Evolutionary conservation across 257 asterid species (phyloP), one percentile per base, ranked within the genome.

Genomic region (Jacaranda copaia): DNA sequence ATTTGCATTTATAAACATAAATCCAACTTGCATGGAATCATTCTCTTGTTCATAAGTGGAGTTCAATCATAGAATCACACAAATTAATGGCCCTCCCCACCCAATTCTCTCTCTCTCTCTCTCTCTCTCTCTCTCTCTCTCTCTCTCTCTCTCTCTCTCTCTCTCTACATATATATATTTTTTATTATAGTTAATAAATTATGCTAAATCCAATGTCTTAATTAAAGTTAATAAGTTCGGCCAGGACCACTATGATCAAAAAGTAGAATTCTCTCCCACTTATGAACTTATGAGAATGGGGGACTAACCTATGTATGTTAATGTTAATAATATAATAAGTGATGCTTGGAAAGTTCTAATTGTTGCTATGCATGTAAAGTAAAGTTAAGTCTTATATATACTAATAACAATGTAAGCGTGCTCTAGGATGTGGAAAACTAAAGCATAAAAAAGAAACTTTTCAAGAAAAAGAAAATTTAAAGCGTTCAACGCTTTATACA

Each of bases 1-100:
- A 49, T 38, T 80, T 79, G 49, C 68, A 61, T 53, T 53, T 52
- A 19, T 51, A 69, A 55, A 4, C 61, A 32, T 76, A 72, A 72
- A 65, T 72, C 85, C 82, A 77, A 73, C 82, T 81, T 81, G 85
- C 80, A 77, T 73, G 85, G 82, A 77, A 81, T 81, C 77, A 81
- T 81, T 77, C 70, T 62, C 77, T 77, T 52, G 80, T 68, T 72
- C 36, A 81, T 42, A 72, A 81, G 81, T 81, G 85, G 81, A 72
- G 58, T 42, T 81, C 79, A 68, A 81, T 81, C 80, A 76, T 77
- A 77, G 18, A 72, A 68, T 59, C 69, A 58, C 39, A 66, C 77
- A 66, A 20, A 12, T 9, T 2, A 43, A 53, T 60, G 63, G 16
- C 55, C 48, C 61, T 43, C 6, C 66, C 64, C 39, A 1, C 46